phyloP scores from a whole-genome alignment of 164 flowering plant genomes.

The Kalanchoe fedtschenkoi region DNA sequence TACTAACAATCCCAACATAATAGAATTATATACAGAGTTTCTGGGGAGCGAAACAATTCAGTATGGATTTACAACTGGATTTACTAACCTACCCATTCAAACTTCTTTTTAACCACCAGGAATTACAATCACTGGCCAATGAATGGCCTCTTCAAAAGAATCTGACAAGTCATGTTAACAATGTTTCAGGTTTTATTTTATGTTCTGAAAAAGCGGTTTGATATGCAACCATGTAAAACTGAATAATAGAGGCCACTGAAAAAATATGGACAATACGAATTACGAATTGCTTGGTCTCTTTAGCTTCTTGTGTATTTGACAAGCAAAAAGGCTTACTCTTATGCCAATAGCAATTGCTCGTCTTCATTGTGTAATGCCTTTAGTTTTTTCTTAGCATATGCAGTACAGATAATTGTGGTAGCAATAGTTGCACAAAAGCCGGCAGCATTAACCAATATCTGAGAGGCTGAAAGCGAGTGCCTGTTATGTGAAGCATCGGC shows the following conservation, averaged over 20 bases:
- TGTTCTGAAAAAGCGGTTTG: background rate
- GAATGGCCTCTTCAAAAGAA: background rate
- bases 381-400: conserved; percentile 62
- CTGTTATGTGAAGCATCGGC: conserved; percentile 66
- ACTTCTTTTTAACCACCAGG: background rate
- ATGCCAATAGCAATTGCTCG: conserved; percentile 26
- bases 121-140: conserved; percentile 1
- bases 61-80: too few relatives aligned
- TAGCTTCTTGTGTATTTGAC: background rate
- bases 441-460: conserved; percentile 42
- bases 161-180: background rate
- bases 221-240: background rate
- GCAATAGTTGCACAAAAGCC: conserved; percentile 52
- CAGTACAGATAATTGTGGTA: conserved; percentile 47
- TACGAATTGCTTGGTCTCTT: background rate
- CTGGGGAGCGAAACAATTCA: too few relatives aligned
- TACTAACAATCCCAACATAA: too few relatives aligned
- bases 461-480: conserved; percentile 39
- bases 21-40: too few relatives aligned
- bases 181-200: background rate
- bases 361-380: conserved; percentile 47
- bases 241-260: background rate
- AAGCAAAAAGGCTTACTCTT: conserved; percentile 14
- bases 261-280: background rate
- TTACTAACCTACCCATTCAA: background rate